Evolutionary conservation across 768 basidiomycete species (phyloP).

Genomic region (Auricularia cornea): DNA sequence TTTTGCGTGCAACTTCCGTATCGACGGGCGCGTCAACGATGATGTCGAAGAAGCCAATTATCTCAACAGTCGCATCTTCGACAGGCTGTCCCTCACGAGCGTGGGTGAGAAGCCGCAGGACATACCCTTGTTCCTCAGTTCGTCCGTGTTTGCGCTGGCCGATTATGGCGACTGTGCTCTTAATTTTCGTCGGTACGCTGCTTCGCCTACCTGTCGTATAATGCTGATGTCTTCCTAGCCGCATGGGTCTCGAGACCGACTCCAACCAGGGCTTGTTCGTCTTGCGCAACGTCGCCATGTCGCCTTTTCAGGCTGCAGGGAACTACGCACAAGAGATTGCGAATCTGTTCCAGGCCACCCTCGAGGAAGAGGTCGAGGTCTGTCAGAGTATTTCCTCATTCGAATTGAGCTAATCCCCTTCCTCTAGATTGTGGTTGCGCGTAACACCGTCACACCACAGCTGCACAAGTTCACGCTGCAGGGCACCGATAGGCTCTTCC

Average conservation of each 20-base stretch:
- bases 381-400: background rate
- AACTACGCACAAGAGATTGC: slow-evolving; percentile 17
- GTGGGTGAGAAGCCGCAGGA: slow-evolving; percentile 15
- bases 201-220: no score
- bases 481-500: slow-evolving; percentile 25
- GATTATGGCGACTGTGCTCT: slow-evolving; percentile 28
- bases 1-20: slow-evolving; percentile 36
- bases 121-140: slow-evolving; percentile 21
- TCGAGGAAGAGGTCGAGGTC: slow-evolving; percentile 23
- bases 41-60: slow-evolving; percentile 35
- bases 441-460: slow-evolving; percentile 26
- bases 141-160: slow-evolving; percentile 24
- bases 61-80: slow-evolving; percentile 33
- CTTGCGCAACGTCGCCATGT: slow-evolving; percentile 33
- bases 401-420: background rate
- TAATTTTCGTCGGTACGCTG: slow-evolving; percentile 29
- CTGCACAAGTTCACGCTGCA: slow-evolving; percentile 31
- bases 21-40: slow-evolving; percentile 24
- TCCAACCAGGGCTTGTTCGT: slow-evolving; percentile 25
- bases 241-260: slow-evolving; percentile 23
- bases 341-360: slow-evolving; percentile 23
- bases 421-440: slow-evolving; percentile 7
- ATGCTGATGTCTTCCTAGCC: no score
- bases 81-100: slow-evolving; percentile 28
- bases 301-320: slow-evolving; percentile 26